These are phyloP conservation scores for Pichia sp. DNA, from an alignment of 1,139 yeast genomes.

Conservation along the genomic window DNA sequence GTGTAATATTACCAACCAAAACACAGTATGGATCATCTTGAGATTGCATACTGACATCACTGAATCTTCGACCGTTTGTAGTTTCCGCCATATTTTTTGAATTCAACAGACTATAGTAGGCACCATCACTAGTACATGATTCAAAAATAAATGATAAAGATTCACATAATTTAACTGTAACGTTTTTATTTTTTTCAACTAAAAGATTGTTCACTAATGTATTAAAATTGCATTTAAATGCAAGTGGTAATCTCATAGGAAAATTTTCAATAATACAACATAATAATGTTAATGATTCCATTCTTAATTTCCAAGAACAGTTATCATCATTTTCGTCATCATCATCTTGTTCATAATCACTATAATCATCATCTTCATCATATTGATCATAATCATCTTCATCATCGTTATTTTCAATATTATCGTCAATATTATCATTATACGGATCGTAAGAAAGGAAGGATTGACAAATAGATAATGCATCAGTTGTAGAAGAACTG, in stretches of 20 bases:
- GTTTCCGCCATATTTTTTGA: constrained; percentile 20
- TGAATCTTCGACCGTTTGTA: constrained; percentile 22
- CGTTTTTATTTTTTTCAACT: constrained; percentile 38
- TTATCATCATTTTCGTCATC: constrained; percentile 42
- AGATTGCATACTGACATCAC: constrained; percentile 27
- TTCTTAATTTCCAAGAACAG: constrained; percentile 65
- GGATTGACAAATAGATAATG: constrained; percentile 32
- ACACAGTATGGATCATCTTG: constrained; percentile 27
- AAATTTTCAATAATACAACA: constrained; percentile 31
- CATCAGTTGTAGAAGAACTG: constrained; percentile 28
- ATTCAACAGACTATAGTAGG: constrained; percentile 26
- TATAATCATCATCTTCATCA: constrained; percentile 37
- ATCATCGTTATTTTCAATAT: constrained; percentile 40
- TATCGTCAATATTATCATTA: constrained; percentile 32
- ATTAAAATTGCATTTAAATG: constrained; percentile 26
- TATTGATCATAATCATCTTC: constrained; percentile 39
- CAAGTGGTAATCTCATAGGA: constrained; percentile 30
- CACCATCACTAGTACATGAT: constrained; percentile 24
- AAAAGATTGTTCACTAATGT: constrained; percentile 28
- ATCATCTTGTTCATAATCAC: constrained; percentile 27
- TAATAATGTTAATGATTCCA: constrained; percentile 7
- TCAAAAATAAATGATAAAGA: constrained; percentile 32
- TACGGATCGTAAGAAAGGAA: constrained; percentile 60
- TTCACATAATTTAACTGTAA: constrained; percentile 36
- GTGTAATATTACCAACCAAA: constrained; percentile 10